Base-by-base conservation (phyloP, 139 green algal genomes). In the Chlorella sorokiniana region DNA sequence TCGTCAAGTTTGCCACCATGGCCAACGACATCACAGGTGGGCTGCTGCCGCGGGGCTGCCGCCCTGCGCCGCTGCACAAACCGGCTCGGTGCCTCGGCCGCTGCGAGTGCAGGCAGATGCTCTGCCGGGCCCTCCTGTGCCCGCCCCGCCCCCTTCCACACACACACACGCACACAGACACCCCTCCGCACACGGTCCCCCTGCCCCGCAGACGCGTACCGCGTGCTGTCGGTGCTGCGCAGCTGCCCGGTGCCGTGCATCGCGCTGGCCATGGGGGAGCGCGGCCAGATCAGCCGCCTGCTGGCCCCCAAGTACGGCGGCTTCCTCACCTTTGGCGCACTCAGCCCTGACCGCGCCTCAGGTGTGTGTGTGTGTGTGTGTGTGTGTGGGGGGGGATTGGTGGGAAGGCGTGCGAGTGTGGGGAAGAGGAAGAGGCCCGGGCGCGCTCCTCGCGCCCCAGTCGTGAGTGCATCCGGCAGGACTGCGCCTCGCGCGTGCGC, bases 231-330 rank as follows among this genome's bases (percentile, higher is more conserved):
- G 6, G 84, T 98, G 71, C 85, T 96, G 52, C 69, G 22, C 29
- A 27, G 29, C 45, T 33, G 63, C 69, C 56, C 88, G 93, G 93
- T 86, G 31, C 93, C 93, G 42, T 94, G 91, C 45, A 98, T 99
- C 56, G 92, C 92, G 0, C 81, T 99, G 41, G 89, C 91, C 31
- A 99, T 99, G 96, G 95, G 96, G 1, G 95, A 98, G 79, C 84
- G 82, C 10, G 96, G 96, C 23, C 78, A 93, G 31, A 90, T 95
- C 52, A 95, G 88, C 2, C 88, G 96, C 37, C 76, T 99, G 67
- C 90, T 99, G 69, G 95, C 96, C 0, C 89, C 94, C 54, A 99
- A 99, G 87, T 98, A 94, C 84, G 96, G 97, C 31, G 94, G 91
- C 42, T 94, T 91, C 83, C 89, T 99, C 18, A 99, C 96, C 1